Base-by-base conservation (phyloP, 139 green algal genomes). In the Coelastrella sp. region DNA sequence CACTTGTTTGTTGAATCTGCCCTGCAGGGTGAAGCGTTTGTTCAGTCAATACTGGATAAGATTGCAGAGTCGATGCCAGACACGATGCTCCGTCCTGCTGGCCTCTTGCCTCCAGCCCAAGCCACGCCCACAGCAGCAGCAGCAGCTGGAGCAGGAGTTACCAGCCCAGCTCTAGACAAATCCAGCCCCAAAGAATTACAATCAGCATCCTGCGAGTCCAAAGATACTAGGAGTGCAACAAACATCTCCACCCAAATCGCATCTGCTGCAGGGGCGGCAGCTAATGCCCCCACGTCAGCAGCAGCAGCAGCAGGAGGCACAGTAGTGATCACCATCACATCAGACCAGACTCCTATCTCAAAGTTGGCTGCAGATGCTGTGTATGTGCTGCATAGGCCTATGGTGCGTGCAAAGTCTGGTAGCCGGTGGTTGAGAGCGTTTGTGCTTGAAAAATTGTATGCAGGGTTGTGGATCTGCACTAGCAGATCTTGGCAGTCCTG, bases 401-500 rank as follows among this genome's bases (percentile, higher is more conserved):
- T 80, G 73, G 20, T 80, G 17, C n/a, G 17, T 32, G 73, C 73
- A 10, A 32, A 80, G 73, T n/a, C 73, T 57, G 73, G 73, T 4
- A 80, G 73, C 20, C 13, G 32, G 20, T 80, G 73, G n/a, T 32
- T 80, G 73, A 32, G 73, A 5, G 8, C 19, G 73, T 80, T 80
- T 80, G 20, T 80, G 17, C 73, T 80, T 19, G 73, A 80, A 47
- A 32, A 56, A 10, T 80, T 19, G 8, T 80, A 80, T 47, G 73
- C 32, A 5, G 73, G 73, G 5, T n/a, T 80, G 19, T 56, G 19
- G 20, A 32, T 17, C 5, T 47, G 13, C 73, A 58, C 73, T 5
- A 80, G 73, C 73, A 19, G 73, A 6, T 80, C 54, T n/a, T 80
- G 73, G 73, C 73, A 80, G 73, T 57, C n/a, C 73, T 80, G 73